A percentile compares a stretch with the other conserved stretches of the same genome.
These are phyloP conservation scores for Botrytis tulipae DNA, from an alignment of 2,329 filamentous ascomycete species.

Conservation along the genomic window DNA sequence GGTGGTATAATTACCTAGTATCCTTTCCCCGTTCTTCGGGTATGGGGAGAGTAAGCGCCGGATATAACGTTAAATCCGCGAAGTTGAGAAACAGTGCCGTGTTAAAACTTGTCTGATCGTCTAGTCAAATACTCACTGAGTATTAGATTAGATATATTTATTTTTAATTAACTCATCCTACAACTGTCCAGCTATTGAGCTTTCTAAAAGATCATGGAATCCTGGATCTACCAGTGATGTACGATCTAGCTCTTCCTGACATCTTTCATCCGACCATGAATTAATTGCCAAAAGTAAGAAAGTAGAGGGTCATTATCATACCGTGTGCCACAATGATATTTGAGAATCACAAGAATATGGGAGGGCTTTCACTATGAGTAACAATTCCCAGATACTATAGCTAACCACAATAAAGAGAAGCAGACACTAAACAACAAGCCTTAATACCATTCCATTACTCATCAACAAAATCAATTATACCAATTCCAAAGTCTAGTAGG, in stretches of 20 bases:
- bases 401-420: not conserved
- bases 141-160: no score
- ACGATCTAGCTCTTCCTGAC: not conserved
- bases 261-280: not conserved
- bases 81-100: not conserved
- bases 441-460: not conserved
- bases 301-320: not conserved
- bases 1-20: no score
- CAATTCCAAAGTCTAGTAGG: not conserved
- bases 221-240: not conserved
- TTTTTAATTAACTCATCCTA: not conserved
- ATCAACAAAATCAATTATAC: not conserved
- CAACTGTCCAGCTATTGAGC: not conserved
- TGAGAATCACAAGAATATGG: not conserved
- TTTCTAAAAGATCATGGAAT: not conserved
- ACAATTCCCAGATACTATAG: not conserved
- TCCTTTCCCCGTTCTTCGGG: no score
- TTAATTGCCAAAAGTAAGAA: not conserved
- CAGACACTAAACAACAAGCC: not conserved
- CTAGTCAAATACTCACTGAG: no score
- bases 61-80: not conserved
- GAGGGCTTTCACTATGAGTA: not conserved
- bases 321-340: not conserved
- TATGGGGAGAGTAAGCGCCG: no score
- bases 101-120: not conserved